Conservation (phyloP, 1,139 yeast genomes). For the Candida neerlandica region DNA sequence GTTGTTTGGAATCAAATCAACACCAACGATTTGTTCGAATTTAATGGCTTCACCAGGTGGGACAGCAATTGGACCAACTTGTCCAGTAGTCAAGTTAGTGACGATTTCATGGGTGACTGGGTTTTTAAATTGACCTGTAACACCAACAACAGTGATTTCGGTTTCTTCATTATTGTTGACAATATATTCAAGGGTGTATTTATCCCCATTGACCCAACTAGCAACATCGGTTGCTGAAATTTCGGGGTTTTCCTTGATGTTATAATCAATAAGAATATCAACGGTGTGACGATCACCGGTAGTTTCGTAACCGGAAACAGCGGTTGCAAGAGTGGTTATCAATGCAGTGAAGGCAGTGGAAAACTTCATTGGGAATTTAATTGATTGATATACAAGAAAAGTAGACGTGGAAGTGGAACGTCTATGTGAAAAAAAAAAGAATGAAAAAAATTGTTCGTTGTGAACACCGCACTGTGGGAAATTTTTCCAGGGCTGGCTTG, state of each 20-base stretch:
- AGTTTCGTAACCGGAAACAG: constrained; percentile 22
- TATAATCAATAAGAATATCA: constrained; percentile 44
- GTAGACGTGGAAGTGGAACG: too few relatives aligned
- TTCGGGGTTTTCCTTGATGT: constrained; percentile 45
- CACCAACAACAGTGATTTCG: constrained; percentile 61
- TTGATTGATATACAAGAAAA: too few relatives aligned
- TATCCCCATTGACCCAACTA: constrained; percentile 53
- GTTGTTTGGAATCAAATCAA: constrained; percentile 59
- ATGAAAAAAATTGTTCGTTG: neutral
- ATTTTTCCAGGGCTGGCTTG: too few relatives aligned
- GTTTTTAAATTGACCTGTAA: constrained; percentile 70
- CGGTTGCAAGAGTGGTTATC: constrained; percentile 19
- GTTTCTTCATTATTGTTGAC: constrained; percentile 60
- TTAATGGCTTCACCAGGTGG: constrained; percentile 49
- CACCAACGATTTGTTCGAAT: constrained; percentile 56
- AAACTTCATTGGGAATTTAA: constrained; percentile 20
- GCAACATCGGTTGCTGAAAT: constrained; percentile 38
- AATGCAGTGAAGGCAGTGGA: constrained; percentile 20
- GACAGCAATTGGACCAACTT: constrained; percentile 63
- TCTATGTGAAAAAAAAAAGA: neutral
- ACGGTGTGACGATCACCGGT: constrained; percentile 22
- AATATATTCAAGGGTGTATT: constrained; percentile 54
- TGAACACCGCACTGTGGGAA: too few relatives aligned
- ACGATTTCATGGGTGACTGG: constrained; percentile 52
- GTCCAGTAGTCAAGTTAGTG: constrained; percentile 66